phyloP scores from a whole-genome alignment of 306 rosid genomes.

The Medicago lupulina region DNA sequence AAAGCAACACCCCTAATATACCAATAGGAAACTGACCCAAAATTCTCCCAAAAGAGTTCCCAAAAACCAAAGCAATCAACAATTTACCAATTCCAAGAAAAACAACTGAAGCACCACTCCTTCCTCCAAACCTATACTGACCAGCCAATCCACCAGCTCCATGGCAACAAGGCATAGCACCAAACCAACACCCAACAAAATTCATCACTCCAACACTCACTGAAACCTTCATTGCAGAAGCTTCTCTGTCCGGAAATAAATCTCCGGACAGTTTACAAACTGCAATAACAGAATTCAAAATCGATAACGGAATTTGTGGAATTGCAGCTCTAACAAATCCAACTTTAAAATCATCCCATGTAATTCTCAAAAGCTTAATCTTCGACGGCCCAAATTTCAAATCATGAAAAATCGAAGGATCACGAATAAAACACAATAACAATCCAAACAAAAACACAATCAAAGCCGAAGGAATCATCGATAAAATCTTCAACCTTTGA shows the following conservation, averaged over 20 bases:
- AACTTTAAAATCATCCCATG: constrained; percentile 74
- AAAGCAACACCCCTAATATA: constrained; percentile 73
- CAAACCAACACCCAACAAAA: constrained; percentile 87
- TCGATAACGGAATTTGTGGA: constrained; percentile 76
- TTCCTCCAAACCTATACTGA: constrained; percentile 81
- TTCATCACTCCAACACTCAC: constrained; percentile 77
- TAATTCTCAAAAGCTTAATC: constrained; percentile 46
- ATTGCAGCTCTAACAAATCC: constrained; percentile 76
- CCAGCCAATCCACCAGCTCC: constrained; percentile 93
- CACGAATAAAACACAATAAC: constrained; percentile 60
- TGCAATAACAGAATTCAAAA: constrained; percentile 79
- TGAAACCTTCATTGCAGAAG: constrained; percentile 70
- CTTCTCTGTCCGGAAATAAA: constrained; percentile 74
- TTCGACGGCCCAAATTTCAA: constrained; percentile 68
- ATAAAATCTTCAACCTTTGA: constrained; percentile 47
- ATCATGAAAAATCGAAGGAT: constrained; percentile 55
- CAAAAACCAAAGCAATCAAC: constrained; percentile 66
- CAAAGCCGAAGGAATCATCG: constrained; percentile 66
- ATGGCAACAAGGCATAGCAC: constrained; percentile 91
- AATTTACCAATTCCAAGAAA: constrained; percentile 68
- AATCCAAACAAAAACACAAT: constrained; percentile 66
- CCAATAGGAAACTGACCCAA: constrained; percentile 64
- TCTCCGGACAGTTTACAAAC: constrained; percentile 82
- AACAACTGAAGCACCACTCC: constrained; percentile 79
- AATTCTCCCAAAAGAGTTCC: constrained; percentile 65